Conservation (phyloP, 257 asterid genomes). For the Salvia rosmarinus region DNA sequence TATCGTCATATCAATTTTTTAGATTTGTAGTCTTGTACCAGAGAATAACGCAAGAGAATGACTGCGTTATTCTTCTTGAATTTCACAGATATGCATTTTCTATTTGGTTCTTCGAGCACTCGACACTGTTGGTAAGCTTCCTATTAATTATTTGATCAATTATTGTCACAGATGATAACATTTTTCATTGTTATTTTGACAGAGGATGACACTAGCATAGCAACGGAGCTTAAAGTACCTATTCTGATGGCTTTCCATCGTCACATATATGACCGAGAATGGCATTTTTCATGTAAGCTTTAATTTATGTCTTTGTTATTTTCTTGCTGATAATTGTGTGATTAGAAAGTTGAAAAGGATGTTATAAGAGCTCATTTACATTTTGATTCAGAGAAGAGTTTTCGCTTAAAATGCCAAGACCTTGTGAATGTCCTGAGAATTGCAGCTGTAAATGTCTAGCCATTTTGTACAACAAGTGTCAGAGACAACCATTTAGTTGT, state of each 20-base stretch:
- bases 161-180: conserved; percentile 11
- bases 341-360: background rate
- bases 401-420: background rate
- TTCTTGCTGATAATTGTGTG: conserved; percentile 3
- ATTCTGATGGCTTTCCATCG: conserved; percentile 82
- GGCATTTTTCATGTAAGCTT: conserved; percentile 95
- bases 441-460: background rate
- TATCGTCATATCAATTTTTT: background rate
- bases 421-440: background rate
- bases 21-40: no score
- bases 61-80: conserved; percentile 23
- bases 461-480: background rate
- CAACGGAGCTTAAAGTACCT: conserved; percentile 82
- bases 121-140: conserved; percentile 91
- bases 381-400: background rate
- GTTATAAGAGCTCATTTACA: background rate
- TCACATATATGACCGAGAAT: conserved; percentile 75
- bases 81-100: conserved; percentile 84
- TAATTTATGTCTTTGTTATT: conserved; percentile 25
- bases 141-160: conserved; percentile 6
- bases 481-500: conserved; percentile 11
- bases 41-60: no score
- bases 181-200: conserved; percentile 42
- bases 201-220: conserved; percentile 98
- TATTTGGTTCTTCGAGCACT: conserved; percentile 98